phyloP scores from a whole-genome alignment of 2,329 filamentous ascomycete genomes.

The Aspergillus quadricinctus region DNA sequence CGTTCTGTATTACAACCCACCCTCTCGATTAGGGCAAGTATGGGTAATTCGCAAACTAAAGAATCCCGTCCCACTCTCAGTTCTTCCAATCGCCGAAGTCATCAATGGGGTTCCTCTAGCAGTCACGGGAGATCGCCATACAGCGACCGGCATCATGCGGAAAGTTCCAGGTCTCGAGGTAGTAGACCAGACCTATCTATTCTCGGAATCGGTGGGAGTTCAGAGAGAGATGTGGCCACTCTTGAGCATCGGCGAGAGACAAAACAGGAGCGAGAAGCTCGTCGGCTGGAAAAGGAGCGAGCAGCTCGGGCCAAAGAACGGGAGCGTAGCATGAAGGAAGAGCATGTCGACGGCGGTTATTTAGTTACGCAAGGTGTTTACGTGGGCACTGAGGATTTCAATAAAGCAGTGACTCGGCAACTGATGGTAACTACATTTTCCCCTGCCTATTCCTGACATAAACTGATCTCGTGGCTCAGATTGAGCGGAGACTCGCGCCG shows the following conservation, averaged over 20 bases:
- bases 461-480: conserved; percentile 52
- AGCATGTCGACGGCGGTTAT: conserved; percentile 90
- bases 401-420: conserved; percentile 80
- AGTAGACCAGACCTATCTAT: conserved; percentile 58
- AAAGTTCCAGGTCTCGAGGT: conserved; percentile 47
- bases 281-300: conserved; percentile 78
- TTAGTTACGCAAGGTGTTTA: conserved; percentile 93
- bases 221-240: conserved; percentile 47
- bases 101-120: conserved; percentile 26
- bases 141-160: conserved; percentile 24
- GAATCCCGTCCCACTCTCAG: conserved; percentile 36
- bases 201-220: conserved; percentile 49
- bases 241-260: conserved; percentile 72
- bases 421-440: conserved; percentile 64
- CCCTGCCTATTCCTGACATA: neutral
- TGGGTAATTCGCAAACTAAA: conserved; percentile 47
- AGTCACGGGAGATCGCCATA: conserved; percentile 28
- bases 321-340: conserved; percentile 83
- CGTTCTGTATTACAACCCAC: neutral
- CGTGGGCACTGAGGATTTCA: conserved; percentile 88
- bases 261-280: conserved; percentile 83
- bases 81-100: conserved; percentile 25
- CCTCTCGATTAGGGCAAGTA: conserved; percentile 17
- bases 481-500: conserved; percentile 85
- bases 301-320: conserved; percentile 72